Conservation (phyloP, 2,329 filamentous ascomycete species). For the Acrocalymma vagum region DNA sequence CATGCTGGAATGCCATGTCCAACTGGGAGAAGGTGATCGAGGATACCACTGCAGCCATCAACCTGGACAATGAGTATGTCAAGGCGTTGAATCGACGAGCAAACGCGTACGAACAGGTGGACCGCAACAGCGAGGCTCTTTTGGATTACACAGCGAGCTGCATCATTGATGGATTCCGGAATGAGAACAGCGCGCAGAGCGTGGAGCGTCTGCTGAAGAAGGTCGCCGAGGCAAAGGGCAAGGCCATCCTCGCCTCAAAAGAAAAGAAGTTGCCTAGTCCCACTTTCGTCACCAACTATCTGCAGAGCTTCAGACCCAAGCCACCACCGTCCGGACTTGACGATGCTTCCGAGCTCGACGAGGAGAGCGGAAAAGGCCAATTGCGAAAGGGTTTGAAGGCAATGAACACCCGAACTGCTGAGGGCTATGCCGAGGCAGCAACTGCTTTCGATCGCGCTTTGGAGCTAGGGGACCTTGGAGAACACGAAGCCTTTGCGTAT, state of each 20-base stretch:
- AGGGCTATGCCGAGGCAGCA: conserved; percentile 90
- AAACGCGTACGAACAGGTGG: conserved; percentile 94
- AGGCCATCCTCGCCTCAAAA: conserved; percentile 83
- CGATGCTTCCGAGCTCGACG: conserved; percentile 77
- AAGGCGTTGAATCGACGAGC: conserved; percentile 97
- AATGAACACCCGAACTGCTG: conserved; percentile 85
- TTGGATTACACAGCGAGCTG: conserved; percentile 98
- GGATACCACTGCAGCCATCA: conserved; percentile 93
- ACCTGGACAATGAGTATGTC: conserved; percentile 93
- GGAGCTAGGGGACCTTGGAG: conserved; percentile 79
- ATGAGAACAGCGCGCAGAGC: conserved; percentile 84
- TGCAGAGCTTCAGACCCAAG: conserved; percentile 94
- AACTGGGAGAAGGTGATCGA: conserved; percentile 97
- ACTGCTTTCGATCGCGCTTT: conserved; percentile 87
- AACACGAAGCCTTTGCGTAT: conserved; percentile 89
- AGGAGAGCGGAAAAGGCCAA: conserved; percentile 84
- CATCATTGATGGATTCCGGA: conserved; percentile 98
- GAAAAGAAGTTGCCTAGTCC: conserved; percentile 90
- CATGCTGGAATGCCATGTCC: conserved; percentile 92
- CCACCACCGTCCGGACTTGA: conserved; percentile 82
- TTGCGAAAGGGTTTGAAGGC: conserved; percentile 83
- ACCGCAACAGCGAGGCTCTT: conserved; percentile 90
- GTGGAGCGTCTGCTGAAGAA: conserved; percentile 96
- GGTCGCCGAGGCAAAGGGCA: conserved; percentile 93
- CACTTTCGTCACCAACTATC: conserved; percentile 97